Evolutionary conservation across 2,329 filamentous ascomycete species (phyloP).

Genomic region (Grosmannia penicillata): DNA sequence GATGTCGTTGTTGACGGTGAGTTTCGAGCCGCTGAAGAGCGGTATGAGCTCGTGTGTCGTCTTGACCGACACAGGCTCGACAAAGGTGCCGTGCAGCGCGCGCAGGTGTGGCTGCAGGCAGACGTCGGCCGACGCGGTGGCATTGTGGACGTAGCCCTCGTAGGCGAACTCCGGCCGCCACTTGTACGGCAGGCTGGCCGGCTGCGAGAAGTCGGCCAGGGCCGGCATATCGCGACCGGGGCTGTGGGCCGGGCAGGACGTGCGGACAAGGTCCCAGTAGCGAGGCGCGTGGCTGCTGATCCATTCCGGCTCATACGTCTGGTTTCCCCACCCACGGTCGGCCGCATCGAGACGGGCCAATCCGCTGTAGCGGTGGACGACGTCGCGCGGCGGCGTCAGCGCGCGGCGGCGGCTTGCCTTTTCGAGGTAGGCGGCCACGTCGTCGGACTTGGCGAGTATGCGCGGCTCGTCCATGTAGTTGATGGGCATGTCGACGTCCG

Average conservation of each 20-base stretch:
- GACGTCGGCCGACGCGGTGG: conserved; percentile 36
- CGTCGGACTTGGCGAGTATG: conserved; percentile 43
- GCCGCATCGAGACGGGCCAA: conserved; percentile 20
- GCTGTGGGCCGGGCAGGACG: conserved; percentile 41
- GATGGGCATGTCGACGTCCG: conserved; percentile 53
- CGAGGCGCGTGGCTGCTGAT: conserved; percentile 23
- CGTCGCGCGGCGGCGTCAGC: conserved; percentile 25
- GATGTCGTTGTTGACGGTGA: conserved; percentile 45
- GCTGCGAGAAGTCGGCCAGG: conserved; percentile 19
- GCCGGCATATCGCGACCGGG: conserved; percentile 25
- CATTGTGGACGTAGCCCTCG: conserved; percentile 37
- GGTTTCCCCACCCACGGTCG: conserved; percentile 9
- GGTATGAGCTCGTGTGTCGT: conserved; percentile 37
- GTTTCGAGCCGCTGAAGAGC: conserved; percentile 44
- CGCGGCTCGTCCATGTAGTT: conserved; percentile 50
- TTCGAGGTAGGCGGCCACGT: conserved; percentile 33
- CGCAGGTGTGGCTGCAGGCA: conserved; percentile 36
- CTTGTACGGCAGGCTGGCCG: conserved; percentile 9
- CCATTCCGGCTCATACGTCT: conserved; percentile 32
- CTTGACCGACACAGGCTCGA: conserved; percentile 32
- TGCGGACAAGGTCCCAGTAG: conserved; percentile 45
- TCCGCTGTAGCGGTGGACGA: conserved; percentile 28
- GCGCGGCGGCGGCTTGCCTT: conserved; percentile 28
- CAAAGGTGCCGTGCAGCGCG: conserved; percentile 35
- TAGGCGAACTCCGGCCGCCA: conserved; percentile 16